These are phyloP conservation scores for Kodamaea alishanica DNA, from an alignment of 1,139 yeast species.

Conservation along the genomic window DNA sequence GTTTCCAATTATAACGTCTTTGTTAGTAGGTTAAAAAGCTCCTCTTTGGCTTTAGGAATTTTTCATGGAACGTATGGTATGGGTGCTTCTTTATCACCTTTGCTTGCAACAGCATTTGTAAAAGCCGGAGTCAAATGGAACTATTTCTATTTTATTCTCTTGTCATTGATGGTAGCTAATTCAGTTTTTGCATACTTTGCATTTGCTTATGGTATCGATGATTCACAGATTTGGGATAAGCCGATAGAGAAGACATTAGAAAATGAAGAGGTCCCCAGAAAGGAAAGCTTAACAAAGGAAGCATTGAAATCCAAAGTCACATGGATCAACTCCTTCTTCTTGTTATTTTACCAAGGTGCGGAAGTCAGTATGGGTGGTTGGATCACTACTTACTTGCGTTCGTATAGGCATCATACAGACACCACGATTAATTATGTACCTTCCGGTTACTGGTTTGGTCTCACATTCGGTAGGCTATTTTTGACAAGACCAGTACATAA, in stretches of 20 bases:
- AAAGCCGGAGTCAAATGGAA: constrained; percentile 16
- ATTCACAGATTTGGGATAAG: constrained; percentile 9
- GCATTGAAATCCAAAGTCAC: constrained; percentile 36
- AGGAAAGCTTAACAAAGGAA: too few relatives aligned
- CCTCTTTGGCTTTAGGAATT: constrained; percentile 14
- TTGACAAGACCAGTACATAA: constrained; percentile 40
- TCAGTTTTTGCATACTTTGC: constrained; percentile 9
- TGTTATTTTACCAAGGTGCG: constrained; percentile 61
- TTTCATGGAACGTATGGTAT: constrained; percentile 19
- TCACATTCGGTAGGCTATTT: constrained; percentile 55
- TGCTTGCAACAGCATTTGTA: constrained; percentile 18
- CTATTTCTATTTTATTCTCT: constrained; percentile 15
- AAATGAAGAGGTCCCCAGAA: constrained; percentile 5
- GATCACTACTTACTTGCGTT: constrained; percentile 60
- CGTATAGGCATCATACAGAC: constrained; percentile 47
- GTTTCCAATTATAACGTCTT: constrained; percentile 17
- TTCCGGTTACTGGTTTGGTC: constrained; percentile 69
- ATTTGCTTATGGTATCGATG: constrained; percentile 14
- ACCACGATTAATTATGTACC: constrained; percentile 56
- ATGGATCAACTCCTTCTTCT: constrained; percentile 52
- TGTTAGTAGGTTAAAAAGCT: constrained; percentile 15
- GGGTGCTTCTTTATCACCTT: constrained; percentile 24
- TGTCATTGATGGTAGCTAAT: constrained; percentile 13
- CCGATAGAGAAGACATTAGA: not conserved
- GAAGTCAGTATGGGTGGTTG: constrained; percentile 70